Evolutionary conservation across 2,329 filamentous ascomycete genomes (phyloP).

Genomic region (Cercospora nicotianae): DNA sequence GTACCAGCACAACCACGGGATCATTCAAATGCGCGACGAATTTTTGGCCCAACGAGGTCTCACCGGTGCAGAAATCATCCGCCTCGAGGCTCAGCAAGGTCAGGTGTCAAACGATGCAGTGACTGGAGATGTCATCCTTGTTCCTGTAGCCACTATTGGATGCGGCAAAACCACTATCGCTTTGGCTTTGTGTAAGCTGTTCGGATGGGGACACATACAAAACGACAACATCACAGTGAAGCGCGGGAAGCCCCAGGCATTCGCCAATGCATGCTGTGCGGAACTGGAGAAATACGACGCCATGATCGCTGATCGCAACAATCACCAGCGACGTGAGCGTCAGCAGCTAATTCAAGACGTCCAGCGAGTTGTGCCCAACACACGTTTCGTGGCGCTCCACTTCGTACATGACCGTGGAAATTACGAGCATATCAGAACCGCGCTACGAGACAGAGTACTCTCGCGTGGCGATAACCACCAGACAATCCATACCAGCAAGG

Average conservation of each 20-base stretch:
- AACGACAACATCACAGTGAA: constrained; percentile 92
- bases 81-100: constrained; percentile 63
- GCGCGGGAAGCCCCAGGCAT: constrained; percentile 70
- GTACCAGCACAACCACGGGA: constrained; percentile 89
- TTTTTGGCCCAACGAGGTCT: constrained; percentile 82
- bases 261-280: constrained; percentile 69
- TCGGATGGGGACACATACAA: constrained; percentile 89
- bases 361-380: constrained; percentile 58
- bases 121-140: constrained; percentile 71
- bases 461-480: constrained; percentile 93
- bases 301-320: constrained; percentile 91
- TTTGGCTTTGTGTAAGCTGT: constrained; percentile 75
- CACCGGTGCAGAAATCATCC: constrained; percentile 85
- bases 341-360: constrained; percentile 84
- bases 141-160: constrained; percentile 88
- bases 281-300: constrained; percentile 65
- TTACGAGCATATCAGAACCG: constrained; percentile 68
- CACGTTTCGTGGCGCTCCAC: constrained; percentile 79
- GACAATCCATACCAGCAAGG: constrained; percentile 84
- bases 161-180: constrained; percentile 96
- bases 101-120: constrained; percentile 56
- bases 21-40: constrained; percentile 84
- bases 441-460: constrained; percentile 77
- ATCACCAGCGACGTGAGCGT: constrained; percentile 83
- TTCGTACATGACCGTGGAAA: constrained; percentile 73